Evolutionary conservation across 345 rosid species (phyloP), one percentile per base, ranked within the genome.

Genomic region (Aquilaria sinensis): DNA sequence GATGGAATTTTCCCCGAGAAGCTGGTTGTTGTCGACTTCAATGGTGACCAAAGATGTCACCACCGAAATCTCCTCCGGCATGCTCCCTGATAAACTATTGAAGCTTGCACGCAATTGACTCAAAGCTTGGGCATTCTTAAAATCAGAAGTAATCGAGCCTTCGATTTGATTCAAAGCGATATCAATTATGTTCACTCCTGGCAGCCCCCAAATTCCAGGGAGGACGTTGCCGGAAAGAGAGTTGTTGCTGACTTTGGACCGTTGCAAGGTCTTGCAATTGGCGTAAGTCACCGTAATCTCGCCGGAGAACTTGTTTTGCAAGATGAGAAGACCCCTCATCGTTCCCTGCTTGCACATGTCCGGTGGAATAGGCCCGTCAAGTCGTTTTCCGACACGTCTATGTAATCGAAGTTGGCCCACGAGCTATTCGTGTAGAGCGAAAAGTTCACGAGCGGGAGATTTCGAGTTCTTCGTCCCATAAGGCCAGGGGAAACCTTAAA

Each of bases 361-460:
- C n/a, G 53, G 12, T 50, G 53, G 53, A 50, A 50, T 50, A 2
- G 53, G 16, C 53, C 53, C 5, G 53, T 50, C 53, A 50, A 45
- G 6, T 55, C 51, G 74, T 93, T 93, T 76, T 86, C 97, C 0
- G 97, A 86, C 2, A 86, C 96, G 49, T 93, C 98, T 64, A 93
- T 80, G 84, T 59, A 86, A 75, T 73, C 74, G 9, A 93, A 90
- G 14, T 88, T 32, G 3, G 98, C 69, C 75, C 85, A 78, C 0
- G 92, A 86, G 53, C 98, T 96, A 72, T 90, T 93, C 2, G 52
- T 56, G 63, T 93, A 93, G 10, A 93, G 75, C 34, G 98, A 93
- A 37, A 93, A 72, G 59, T 84, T 85, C 2, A 78, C 85, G 0
- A 93, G 80, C 23, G 23, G 23, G 23, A 16, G 23, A 16, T 16